Conservation (phyloP, 163 green algal species). For the Coccomyxa subellipsoidea region DNA sequence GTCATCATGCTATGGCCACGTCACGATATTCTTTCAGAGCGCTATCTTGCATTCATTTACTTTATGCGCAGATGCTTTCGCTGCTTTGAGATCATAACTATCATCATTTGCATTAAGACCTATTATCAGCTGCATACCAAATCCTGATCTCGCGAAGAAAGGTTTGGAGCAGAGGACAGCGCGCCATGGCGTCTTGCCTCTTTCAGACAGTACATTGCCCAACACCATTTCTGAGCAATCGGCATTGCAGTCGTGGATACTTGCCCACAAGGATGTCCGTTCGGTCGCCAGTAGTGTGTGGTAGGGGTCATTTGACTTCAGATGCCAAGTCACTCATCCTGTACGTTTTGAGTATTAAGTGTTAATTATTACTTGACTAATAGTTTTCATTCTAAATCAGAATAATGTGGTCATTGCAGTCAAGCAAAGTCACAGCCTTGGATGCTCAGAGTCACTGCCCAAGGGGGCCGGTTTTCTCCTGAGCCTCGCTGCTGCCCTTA, state of each 20-base stretch:
- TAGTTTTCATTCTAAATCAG: not conserved
- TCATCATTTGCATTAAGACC: too few relatives aligned
- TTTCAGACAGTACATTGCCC: not conserved
- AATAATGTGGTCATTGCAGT: not conserved
- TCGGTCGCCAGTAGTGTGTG: not conserved
- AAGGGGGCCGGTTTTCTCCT: not conserved
- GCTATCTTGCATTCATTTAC: too few relatives aligned
- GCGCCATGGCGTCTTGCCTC: not conserved
- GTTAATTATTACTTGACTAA: not conserved
- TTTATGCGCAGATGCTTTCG: too few relatives aligned
- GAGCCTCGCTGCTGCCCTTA: slow-evolving; percentile 12
- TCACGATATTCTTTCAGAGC: too few relatives aligned
- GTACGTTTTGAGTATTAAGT: not conserved
- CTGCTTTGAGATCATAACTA: too few relatives aligned
- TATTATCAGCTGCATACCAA: too few relatives aligned
- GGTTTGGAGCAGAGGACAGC: too few relatives aligned
- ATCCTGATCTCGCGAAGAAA: too few relatives aligned
- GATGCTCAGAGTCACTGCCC: not conserved
- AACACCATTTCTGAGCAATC: not conserved
- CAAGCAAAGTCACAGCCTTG: not conserved
- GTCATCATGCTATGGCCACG: too few relatives aligned
- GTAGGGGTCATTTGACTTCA: not conserved
- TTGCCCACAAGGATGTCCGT: not conserved
- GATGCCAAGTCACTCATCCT: not conserved
- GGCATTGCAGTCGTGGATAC: not conserved